Evolutionary conservation across 129 eudicot genomes (phyloP).

Genomic region (Flaveria ramosissima): DNA sequence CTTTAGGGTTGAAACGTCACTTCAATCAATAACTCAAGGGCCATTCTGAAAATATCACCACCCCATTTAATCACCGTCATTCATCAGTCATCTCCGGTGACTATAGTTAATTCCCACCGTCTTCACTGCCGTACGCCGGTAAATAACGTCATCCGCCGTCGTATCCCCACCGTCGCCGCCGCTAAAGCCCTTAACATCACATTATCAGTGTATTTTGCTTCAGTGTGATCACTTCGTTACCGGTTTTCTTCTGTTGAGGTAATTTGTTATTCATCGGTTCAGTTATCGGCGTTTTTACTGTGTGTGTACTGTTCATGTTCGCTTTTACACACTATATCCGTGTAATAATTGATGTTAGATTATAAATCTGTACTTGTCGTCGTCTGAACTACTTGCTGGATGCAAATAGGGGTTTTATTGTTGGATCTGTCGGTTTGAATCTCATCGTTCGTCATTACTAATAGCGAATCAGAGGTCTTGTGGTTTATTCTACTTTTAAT

Average conservation of each 20-base stretch:
- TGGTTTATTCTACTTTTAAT: constrained; percentile 1
- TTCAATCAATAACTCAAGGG: constrained; percentile 35
- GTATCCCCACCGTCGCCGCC: constrained; percentile 23
- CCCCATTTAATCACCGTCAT: constrained; percentile 31
- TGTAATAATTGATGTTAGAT: constrained; percentile 23
- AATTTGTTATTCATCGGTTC: constrained; percentile 25
- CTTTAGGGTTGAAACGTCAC: constrained; percentile 45
- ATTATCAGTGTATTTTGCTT: constrained; percentile 17
- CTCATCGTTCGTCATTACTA: constrained; percentile 6
- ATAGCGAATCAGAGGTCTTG: constrained; percentile 9
- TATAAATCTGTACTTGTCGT: constrained; percentile 27
- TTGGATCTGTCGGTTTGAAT: constrained; percentile 39
- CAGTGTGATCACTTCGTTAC: constrained; percentile 14
- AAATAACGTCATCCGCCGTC: constrained; percentile 18
- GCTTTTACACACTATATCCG: not conserved
- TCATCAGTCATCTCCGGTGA: constrained; percentile 25
- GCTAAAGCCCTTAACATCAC: constrained; percentile 20
- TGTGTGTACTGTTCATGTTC: constrained; percentile 17
- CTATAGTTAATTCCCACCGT: constrained; percentile 34
- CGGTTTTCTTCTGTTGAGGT: constrained; percentile 18
- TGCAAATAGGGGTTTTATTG: constrained; percentile 30
- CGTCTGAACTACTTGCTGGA: constrained; percentile 24
- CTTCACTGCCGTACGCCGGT: constrained; percentile 51
- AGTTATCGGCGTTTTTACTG: constrained; percentile 28
- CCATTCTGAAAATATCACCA: constrained; percentile 27